Evolutionary conservation across 257 asterid genomes (phyloP), one percentile per base, ranked within the genome.

Genomic region (Penstemon barbatus): DNA sequence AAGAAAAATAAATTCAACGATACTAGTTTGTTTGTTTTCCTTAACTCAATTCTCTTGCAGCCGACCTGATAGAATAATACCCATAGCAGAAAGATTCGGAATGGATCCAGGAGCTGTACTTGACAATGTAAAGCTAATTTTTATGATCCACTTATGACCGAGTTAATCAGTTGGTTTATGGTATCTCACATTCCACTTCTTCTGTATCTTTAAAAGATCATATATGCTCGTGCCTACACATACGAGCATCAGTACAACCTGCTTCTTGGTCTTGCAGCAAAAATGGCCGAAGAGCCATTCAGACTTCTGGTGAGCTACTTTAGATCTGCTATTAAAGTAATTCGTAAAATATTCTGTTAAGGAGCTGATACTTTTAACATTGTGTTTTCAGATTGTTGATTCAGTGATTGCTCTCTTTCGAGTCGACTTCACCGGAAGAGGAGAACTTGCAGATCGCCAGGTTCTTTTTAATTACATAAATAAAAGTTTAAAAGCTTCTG

Each of bases 251-350:
- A 94, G 71, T 91, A 87, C 89, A 94, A 89, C 87, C 83, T 91
- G 71, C 99, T 94, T 73, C 91, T 94, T 63, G 95, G 97, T 56
- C 88, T 94, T 65, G 99, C 97, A 68, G 99, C 99, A 56, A 94
- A 94, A 82, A 94, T 94, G 99, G 94, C 99, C 75, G 99, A 94
- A 85, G 99, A 94, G 79, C 99, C 99, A 57, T 94, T 94, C 83
- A 84, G 91, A 70, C 95, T 94, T 68, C 76, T 94, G 96, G 99
- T 94, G 59, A 88, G 87, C 68, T 65, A 74, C 42, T 25, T 49
- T 55, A 72, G 61, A 42, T 48, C 49, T 5, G n/a, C 33, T 50
- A 25, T 37, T 65, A 42, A 43, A 12, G 54, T 59, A 55, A 39
- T 64, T 56, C 54, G 66, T 53, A 56, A 53, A 70, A 59, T 48